Percentiles rank a stretch among this genome's conserved stretches.
Evolutionary conservation across 176 grass and related monocot genomes (phyloP).

Genomic region (Oropetium thomaeum): DNA sequence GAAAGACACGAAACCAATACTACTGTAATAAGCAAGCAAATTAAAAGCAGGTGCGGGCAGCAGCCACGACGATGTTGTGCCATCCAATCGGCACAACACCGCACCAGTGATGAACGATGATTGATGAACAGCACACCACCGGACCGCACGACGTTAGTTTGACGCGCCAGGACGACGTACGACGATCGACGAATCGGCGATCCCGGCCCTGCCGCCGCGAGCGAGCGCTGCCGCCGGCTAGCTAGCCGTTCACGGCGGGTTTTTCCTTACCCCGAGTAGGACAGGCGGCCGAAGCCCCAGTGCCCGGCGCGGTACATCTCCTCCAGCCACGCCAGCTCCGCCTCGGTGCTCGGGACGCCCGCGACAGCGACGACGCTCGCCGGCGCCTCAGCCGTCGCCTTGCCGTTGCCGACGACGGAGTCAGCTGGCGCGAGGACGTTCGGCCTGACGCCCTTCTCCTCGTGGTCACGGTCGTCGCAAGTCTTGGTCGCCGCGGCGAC

Average conservation of each 20-base stretch:
- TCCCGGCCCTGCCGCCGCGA: no score
- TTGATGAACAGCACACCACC: no score
- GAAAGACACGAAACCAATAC: background rate
- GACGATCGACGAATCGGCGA: no score
- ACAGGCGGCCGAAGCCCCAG: conserved; percentile 88
- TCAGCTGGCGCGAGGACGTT: background rate
- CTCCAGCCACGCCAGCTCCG: conserved; percentile 47
- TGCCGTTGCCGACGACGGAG: no score
- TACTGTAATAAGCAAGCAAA: no score
- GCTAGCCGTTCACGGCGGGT: conserved; percentile 31
- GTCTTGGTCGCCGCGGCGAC: background rate
- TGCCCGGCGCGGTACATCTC: conserved; percentile 67
- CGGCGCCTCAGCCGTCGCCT: no score
- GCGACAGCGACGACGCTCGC: background rate
- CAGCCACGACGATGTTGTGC: background rate
- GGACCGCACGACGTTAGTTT: background rate
- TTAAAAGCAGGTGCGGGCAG: background rate
- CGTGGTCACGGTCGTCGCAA: background rate
- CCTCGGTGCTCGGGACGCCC: background rate
- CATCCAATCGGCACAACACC: background rate
- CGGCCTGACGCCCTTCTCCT: background rate
- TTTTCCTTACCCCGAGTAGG: conserved; percentile 43
- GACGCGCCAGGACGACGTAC: no score
- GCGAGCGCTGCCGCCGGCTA: background rate
- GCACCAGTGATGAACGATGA: background rate